Evolutionary conservation across 768 basidiomycete genomes (phyloP).

Genomic region (Phallus indusiatus): DNA sequence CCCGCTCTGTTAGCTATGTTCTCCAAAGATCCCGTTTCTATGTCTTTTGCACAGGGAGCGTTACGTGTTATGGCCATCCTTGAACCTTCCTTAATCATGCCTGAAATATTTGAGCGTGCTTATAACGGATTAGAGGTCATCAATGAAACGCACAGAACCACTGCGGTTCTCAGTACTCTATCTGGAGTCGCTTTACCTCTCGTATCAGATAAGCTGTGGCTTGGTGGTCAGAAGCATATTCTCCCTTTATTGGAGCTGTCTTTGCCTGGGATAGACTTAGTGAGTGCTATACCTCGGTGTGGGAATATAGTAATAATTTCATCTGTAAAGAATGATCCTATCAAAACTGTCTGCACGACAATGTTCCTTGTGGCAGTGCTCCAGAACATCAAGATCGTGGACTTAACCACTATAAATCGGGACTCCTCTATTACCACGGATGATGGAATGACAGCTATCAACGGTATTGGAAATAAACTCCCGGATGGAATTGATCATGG

Average conservation of each 20-base stretch:
- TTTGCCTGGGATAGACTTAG: constrained; percentile 86
- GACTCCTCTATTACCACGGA: constrained; percentile 34
- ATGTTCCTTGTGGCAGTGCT: constrained; percentile 68
- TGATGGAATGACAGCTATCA: constrained; percentile 35
- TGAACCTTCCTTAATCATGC: constrained; percentile 82
- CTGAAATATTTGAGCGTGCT: constrained; percentile 82
- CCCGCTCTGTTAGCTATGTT: constrained; percentile 89
- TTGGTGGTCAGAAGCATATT: constrained; percentile 82
- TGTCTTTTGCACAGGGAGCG: constrained; percentile 71
- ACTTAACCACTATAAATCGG: constrained; percentile 43
- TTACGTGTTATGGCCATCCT: constrained; percentile 69
- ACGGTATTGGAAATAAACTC: constrained; percentile 30
- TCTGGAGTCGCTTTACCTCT: constrained; percentile 68
- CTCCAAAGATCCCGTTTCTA: constrained; percentile 73
- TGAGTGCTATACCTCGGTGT: constrained; percentile 25
- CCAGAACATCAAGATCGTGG: constrained; percentile 70
- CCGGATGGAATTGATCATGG: constrained; percentile 40
- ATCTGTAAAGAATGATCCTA: constrained; percentile 57
- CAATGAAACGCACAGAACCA: constrained; percentile 92
- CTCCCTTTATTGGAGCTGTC: constrained; percentile 81
- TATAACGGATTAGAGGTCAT: constrained; percentile 88
- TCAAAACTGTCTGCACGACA: constrained; percentile 70
- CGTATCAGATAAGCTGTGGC: constrained; percentile 68
- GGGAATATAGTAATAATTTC: constrained; percentile 4
- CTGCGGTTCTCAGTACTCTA: constrained; percentile 80